Evolutionary conservation across 768 basidiomycete genomes (phyloP).

Genomic region (Leccinum broughii): DNA sequence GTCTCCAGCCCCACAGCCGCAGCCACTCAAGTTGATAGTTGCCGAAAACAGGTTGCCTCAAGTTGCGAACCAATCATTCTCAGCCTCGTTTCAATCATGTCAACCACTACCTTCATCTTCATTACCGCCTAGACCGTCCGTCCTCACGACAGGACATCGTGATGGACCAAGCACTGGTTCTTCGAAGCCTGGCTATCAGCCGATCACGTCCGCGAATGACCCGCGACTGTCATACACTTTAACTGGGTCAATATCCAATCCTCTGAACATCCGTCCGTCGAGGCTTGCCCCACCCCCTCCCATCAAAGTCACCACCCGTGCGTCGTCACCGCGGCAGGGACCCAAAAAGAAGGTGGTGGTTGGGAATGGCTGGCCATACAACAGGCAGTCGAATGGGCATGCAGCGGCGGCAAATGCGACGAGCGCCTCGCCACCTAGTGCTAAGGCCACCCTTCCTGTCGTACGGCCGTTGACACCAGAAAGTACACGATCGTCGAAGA

Average conservation of each 20-base stretch:
- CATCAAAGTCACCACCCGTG: conserved; percentile 10
- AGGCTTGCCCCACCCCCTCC: conserved; percentile 16
- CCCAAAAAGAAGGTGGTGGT: conserved; percentile 37
- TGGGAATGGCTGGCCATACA: conserved; percentile 51
- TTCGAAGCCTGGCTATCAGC: conserved; percentile 27
- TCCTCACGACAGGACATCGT: conserved; percentile 11
- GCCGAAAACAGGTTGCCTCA: conserved; percentile 16
- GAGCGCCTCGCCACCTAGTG: conserved; percentile 17
- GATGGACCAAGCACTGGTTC: conserved; percentile 17
- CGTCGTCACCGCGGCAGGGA: conserved; percentile 15
- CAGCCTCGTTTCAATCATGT: conserved; percentile 14
- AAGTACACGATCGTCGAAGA: conserved; percentile 35
- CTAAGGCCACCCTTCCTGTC: conserved; percentile 15
- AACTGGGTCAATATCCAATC: conserved; percentile 49
- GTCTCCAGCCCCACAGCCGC: conserved; percentile 10
- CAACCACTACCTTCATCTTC: conserved; percentile 12
- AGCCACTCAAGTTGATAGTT: conserved; percentile 9
- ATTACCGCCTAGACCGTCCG: conserved; percentile 22
- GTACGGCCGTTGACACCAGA: conserved; percentile 30
- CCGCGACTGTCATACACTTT: conserved; percentile 39
- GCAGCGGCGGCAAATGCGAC: conserved; percentile 3
- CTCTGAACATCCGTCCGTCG: conserved; percentile 56
- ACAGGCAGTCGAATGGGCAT: conserved; percentile 29
- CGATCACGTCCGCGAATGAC: conserved; percentile 31
- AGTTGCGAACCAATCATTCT: conserved; percentile 9